Evolutionary conservation across 306 rosid species (phyloP), one percentile per base, ranked within the genome.

Genomic region (Cucurbita pepo): DNA sequence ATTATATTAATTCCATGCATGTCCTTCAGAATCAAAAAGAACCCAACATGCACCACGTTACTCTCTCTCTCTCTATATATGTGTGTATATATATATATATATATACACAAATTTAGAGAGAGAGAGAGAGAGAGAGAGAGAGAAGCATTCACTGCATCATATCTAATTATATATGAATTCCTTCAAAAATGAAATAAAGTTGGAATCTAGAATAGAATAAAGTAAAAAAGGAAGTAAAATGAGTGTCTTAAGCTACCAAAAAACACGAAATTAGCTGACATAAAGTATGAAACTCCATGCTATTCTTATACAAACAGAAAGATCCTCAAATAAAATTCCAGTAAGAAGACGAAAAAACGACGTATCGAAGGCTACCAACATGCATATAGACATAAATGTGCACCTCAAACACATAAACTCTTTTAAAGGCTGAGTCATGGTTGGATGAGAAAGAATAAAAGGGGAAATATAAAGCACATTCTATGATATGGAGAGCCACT

Each of bases 31-130:
- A 80, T 76, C 79, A 83, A 85, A 51, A 34, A 52, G 81, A 83
- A 85, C 82, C 81, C 77, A 74, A 40, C 86, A 86, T 89, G 90
- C 90, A 84, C 88, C 90, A 84, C 90, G 88, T 87, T 91, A 75
- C 88, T 73, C 84, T 78, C 81, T 82, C 82, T 82, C 82, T 80
- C 72, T 79, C 80, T 21, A 21, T 21, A 21, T 21, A 21, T 21
- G 1, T 21, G 22, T 21, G 22, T 21, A 30, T 30, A 30, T 30
- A 30, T 30, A 30, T 30, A 30, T 30, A 30, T 30, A 30, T 30
- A 2, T 30, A 30, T 2, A 30, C 3, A 30, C 8, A 8, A 9
- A 64, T 57, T 25, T 10, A 10, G 22, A 21, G 55, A 45, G 38
- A 45, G 54, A 45, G 38, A 19, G 81, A 84, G 54, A 45, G 38